Evolutionary conservation across 169 alveolate genomes (phyloP), one percentile per base, ranked within the genome.

Genomic region (Plasmodium yoelii): DNA sequence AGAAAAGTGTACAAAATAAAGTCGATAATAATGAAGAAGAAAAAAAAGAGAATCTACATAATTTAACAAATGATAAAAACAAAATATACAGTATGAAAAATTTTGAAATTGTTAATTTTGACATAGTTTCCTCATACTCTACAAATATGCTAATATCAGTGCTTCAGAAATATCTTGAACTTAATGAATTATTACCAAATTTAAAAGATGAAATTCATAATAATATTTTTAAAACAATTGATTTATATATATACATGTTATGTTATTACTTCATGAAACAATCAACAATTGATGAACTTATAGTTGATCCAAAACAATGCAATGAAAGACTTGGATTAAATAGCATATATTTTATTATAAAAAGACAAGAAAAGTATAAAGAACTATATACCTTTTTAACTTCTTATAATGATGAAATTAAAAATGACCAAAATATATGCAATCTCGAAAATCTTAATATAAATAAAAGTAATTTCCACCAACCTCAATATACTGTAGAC

Each of bases 101-200:
- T 22, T 82, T 82, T 47, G 64, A 82, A 44, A 82, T 82, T 82
- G 80, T 82, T 55, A 82, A 82, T 47, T 82, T 82, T 82, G 73
- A 82, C 12, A 53, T 53, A 5, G 74, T 82, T 67, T n/a, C 53
- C 34, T 82, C 90, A 10, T 53, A 82, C 26, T 65, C 84, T 28
- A 65, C 73, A 47, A 82, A 47, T 64, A 55, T 67, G 65, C 61
- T 82, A 59, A 67, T 61, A 44, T 55, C 56, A 0, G 39, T 61
- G 28, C 60, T 82, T 22, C 90, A 82, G 47, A 56, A 82, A 28
- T 82, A 82, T 51, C 68, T 67, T 55, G 68, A 34, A 28, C 55
- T 82, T 55, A 28, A 65, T 12, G 82, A 67, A 47, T 60, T 82
- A 26, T 46, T 82, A 28, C 72, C 49, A 44, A 82, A 67, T 34